Evolutionary conservation across 345 rosid species (phyloP).

Genomic region (Dipteronia dyeriana): DNA sequence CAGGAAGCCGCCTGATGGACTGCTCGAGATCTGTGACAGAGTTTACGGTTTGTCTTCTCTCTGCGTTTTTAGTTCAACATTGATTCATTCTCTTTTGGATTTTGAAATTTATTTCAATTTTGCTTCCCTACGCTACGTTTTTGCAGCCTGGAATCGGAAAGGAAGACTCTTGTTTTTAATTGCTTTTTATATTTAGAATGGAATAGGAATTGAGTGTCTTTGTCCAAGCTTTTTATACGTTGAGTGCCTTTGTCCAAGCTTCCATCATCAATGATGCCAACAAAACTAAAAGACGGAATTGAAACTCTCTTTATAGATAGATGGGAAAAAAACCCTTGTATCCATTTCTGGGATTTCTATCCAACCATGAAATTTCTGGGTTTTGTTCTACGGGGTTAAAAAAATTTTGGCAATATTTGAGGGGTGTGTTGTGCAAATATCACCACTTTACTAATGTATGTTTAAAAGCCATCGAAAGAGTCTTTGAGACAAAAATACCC

Average conservation of each 20-base stretch:
- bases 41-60: conserved; percentile 62
- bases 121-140: not conserved
- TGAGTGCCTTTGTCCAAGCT: too few relatives aligned
- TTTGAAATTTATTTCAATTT: not conserved
- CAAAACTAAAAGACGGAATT: too few relatives aligned
- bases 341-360: conserved; percentile 55
- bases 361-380: conserved; percentile 48
- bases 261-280: too few relatives aligned
- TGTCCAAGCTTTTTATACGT: too few relatives aligned
- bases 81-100: not conserved
- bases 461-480: too few relatives aligned
- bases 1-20: conserved; percentile 89
- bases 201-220: not conserved
- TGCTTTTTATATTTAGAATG: too few relatives aligned
- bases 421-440: too few relatives aligned
- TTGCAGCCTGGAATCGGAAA: not conserved
- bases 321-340: too few relatives aligned
- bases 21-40: conserved; percentile 88
- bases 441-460: too few relatives aligned
- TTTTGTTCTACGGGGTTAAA: conserved; percentile 35
- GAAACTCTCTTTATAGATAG: too few relatives aligned
- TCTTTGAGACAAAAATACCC: too few relatives aligned
- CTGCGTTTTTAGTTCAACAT: not conserved
- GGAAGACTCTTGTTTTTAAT: not conserved
- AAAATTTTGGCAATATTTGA: too few relatives aligned